These are phyloP conservation scores for Diversispora eburnea DNA, from an alignment of 192 early-diverging fungal genomes.

Conservation along the genomic window DNA sequence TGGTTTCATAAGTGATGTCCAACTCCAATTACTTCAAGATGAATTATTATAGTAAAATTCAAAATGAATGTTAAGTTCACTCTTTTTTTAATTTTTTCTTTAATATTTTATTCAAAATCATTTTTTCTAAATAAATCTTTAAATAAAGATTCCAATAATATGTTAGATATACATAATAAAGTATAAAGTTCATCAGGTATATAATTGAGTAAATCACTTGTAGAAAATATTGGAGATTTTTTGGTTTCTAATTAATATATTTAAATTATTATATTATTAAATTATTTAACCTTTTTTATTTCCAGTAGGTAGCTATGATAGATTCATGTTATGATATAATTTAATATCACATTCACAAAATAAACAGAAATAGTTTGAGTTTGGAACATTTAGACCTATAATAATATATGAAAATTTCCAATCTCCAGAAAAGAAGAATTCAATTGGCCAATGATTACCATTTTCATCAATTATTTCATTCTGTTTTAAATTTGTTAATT, in stretches of 20 bases:
- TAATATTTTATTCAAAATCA: neutral
- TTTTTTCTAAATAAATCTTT: constrained; percentile 10
- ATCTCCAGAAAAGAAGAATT: no score
- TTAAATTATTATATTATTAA: neutral
- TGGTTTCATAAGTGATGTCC: neutral
- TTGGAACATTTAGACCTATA: constrained; percentile 1
- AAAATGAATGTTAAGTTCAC: no score
- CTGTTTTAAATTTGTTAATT: no score
- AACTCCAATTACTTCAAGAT: neutral
- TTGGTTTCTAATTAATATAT: neutral
- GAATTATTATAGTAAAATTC: neutral
- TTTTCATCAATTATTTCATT: no score
- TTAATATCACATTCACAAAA: neutral
- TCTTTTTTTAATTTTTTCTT: constrained; percentile 1
- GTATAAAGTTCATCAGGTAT: neutral
- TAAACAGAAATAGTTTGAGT: neutral
- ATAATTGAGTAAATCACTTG: constrained; percentile 1
- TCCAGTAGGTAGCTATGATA: neutral
- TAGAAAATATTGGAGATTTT: neutral
- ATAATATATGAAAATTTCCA: constrained; percentile 4
- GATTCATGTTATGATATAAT: neutral
- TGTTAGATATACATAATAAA: neutral
- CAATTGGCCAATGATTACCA: no score
- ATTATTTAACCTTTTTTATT: constrained; percentile 1
- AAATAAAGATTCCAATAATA: neutral